phyloP scores from a whole-genome alignment of 2,329 filamentous ascomycete genomes.

The Stachybotrys chlorohalonatus region DNA sequence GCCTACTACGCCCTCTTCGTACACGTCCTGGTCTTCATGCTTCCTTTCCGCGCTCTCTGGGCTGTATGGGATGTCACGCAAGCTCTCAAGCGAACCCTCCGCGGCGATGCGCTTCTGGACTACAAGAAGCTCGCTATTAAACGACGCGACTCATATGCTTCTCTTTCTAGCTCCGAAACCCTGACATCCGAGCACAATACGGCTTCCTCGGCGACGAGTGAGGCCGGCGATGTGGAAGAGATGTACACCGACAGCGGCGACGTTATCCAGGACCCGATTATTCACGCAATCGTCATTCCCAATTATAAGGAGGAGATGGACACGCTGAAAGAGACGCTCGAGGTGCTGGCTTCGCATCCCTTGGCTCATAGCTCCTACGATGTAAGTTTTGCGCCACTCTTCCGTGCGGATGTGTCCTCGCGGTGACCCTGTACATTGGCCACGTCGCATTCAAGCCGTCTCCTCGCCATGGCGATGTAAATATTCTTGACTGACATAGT shows the following conservation, averaged over 20 bases:
- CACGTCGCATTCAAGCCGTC: neutral
- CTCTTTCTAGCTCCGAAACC: slow-evolving; percentile 47
- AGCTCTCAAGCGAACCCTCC: slow-evolving; percentile 35
- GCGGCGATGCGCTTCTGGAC: slow-evolving; percentile 35
- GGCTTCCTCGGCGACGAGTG: slow-evolving; percentile 38
- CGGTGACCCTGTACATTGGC: neutral
- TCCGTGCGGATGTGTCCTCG: neutral
- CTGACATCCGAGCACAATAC: slow-evolving; percentile 33
- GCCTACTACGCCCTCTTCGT: slow-evolving; percentile 58
- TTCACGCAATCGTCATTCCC: slow-evolving; percentile 61
- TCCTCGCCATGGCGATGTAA: neutral
- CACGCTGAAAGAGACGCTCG: slow-evolving; percentile 58
- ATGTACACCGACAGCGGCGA: slow-evolving; percentile 34
- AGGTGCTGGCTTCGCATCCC: slow-evolving; percentile 58
- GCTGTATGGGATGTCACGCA: slow-evolving; percentile 49
- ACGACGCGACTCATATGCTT: slow-evolving; percentile 44
- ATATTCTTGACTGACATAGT: slow-evolving; percentile 2
- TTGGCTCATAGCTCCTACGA: slow-evolving; percentile 57
- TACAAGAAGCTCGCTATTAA: slow-evolving; percentile 34
- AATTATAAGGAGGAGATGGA: slow-evolving; percentile 68
- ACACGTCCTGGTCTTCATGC: slow-evolving; percentile 54
- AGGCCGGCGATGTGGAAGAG: slow-evolving; percentile 43
- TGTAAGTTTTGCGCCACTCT: slow-evolving; percentile 40
- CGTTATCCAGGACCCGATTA: slow-evolving; percentile 32
- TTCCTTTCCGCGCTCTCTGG: slow-evolving; percentile 54